Base-by-base conservation (phyloP, 192 early-diverging fungal species). In the Linnemannia exigua region DNA sequence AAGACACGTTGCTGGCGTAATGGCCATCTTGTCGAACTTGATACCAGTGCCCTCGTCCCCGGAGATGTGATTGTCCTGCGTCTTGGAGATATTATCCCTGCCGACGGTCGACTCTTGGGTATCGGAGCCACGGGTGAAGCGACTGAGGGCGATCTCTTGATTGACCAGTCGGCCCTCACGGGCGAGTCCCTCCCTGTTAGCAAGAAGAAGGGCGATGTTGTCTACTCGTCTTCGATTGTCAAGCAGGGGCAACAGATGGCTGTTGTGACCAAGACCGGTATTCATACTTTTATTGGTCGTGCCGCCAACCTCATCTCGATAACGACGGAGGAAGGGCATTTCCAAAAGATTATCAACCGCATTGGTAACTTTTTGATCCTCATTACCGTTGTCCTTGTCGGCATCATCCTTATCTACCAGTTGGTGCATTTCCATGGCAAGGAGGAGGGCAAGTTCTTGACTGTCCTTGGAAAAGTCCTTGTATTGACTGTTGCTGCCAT, bases 11-110 rank as follows among this genome's bases (percentile, higher is more conserved):
- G 87, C 71, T 96, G 93, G 92, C 93, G 97, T 85, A 93, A 98
- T 87, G 92, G 93, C 58, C 76, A 92, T 50, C 89, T 96, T 68
- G 54, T 91, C 33, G 95, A 97, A 78, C 81, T 97, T 3, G 94
- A 96, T 71, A 93, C 93, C 11, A 87, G 79, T 63, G 93, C 91
- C 33, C 86, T 98, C 54, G 97, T 98, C 35, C 97, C 97, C 36
- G 97, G 97, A 58, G 97, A 98, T 81, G 82, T 98, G 54, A 95
- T 98, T 82, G 94, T 95, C 7, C 92, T 98, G 47, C 95, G 96
- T 77, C 91, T 97, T 69, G 97, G 97, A 76, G 97, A 98, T 86
- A 97, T 98, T 79, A 90, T 98, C 75, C 97, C 97, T n/a, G 97
- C 97, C 28, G 97, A 98, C 78, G 94, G 91, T 38, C 94, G 96